Percentiles rank a stretch among this genome's conserved stretches.
phyloP scores from a whole-genome alignment of 2,329 filamentous ascomycete species.

The Cephalotrichum gorgonifer region DNA sequence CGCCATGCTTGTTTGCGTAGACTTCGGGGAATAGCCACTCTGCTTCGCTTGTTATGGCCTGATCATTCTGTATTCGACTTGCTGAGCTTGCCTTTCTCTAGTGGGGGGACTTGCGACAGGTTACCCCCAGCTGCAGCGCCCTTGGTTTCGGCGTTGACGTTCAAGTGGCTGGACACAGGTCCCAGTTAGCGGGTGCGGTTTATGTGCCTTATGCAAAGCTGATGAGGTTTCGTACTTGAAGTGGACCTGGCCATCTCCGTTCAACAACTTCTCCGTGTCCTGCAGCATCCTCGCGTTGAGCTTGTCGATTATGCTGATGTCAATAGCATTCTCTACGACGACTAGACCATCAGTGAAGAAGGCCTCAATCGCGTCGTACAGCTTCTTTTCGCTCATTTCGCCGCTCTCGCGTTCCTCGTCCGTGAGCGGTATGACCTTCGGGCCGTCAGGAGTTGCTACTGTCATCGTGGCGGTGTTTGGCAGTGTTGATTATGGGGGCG shows the following conservation, averaged over 20 bases:
- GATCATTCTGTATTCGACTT: no score
- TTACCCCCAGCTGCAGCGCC: slow-evolving; percentile 10
- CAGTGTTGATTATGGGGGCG: no score
- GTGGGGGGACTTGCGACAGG: slow-evolving; percentile 11
- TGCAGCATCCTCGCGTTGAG: slow-evolving; percentile 7
- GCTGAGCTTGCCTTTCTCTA: no score
- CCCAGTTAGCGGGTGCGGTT: not conserved
- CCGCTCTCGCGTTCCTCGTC: slow-evolving; percentile 14
- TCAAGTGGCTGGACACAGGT: slow-evolving; percentile 3
- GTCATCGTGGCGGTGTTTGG: no score
- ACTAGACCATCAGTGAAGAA: slow-evolving; percentile 8
- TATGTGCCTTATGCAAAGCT: no score
- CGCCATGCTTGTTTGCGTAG: slow-evolving; percentile 7
- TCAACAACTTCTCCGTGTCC: slow-evolving; percentile 8
- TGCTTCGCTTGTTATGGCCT: no score
- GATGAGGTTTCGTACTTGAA: no score
- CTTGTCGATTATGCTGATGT: slow-evolving; percentile 5
- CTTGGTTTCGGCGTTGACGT: slow-evolving; percentile 8
- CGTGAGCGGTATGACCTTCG: slow-evolving; percentile 9
- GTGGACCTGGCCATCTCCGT: no score
- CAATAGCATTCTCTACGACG: slow-evolving; percentile 8
- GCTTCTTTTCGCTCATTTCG: slow-evolving; percentile 10
- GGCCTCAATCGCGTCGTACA: slow-evolving; percentile 4
- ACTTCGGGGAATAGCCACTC: no score
- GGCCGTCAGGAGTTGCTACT: no score